Evolutionary conservation across 2,329 filamentous ascomycete genomes (phyloP).

Genomic region (Aureobasidium lini): DNA sequence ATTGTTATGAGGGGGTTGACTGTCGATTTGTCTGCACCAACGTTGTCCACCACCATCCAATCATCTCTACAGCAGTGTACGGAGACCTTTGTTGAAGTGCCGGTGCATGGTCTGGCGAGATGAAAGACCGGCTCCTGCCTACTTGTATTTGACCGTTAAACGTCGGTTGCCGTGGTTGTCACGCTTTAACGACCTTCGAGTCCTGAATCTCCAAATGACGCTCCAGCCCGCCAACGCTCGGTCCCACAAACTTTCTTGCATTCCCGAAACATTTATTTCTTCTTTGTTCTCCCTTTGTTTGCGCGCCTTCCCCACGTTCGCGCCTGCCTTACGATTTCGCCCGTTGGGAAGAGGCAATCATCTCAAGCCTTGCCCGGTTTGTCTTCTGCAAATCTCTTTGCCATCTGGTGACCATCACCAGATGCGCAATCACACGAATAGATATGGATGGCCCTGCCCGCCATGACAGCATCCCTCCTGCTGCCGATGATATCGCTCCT

Average conservation of each 20-base stretch:
- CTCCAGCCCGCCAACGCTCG: not conserved
- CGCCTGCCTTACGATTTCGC: not conserved
- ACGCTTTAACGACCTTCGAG: not conserved
- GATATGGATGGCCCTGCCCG: conserved; percentile 14
- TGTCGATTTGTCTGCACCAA: conserved; percentile 11
- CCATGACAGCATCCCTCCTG: not conserved
- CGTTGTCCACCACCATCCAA: not conserved
- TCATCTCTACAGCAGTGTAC: not conserved
- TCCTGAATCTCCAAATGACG: conserved; percentile 12
- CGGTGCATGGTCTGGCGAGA: not conserved
- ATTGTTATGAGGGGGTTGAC: not conserved
- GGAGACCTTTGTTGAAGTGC: not conserved
- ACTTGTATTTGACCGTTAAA: not conserved
- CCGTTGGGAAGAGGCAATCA: not conserved
- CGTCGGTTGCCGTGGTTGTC: conserved; percentile 6
- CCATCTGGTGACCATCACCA: conserved; percentile 13
- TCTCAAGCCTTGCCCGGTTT: not conserved
- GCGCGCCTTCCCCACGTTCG: not conserved
- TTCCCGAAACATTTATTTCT: not conserved
- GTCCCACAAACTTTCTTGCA: not conserved
- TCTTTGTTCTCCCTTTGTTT: not conserved
- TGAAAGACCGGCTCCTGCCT: not conserved
- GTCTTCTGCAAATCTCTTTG: not conserved
- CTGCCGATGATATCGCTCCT: not conserved
- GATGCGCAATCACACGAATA: not conserved